phyloP scores from a whole-genome alignment of 108 stramenopile genomes.

The Fistulifera pelliculosa region DNA sequence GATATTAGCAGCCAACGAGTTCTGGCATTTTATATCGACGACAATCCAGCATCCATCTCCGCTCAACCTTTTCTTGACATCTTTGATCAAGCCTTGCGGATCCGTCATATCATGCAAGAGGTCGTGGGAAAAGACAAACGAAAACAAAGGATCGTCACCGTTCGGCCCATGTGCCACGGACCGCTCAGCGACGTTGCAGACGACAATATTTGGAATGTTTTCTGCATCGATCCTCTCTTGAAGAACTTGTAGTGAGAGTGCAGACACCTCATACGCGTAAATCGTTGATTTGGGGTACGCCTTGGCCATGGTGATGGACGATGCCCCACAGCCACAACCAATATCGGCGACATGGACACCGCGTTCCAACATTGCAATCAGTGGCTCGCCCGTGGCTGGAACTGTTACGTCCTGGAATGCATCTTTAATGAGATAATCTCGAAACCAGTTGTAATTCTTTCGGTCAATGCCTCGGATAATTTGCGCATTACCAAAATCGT shows the following conservation, averaged over 20 bases:
- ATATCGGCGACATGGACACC: slow-evolving; percentile 11
- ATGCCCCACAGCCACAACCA: slow-evolving; percentile 18
- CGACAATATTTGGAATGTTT: slow-evolving; percentile 10
- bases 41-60: slow-evolving; percentile 11
- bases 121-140: slow-evolving; percentile 15
- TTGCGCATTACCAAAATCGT: slow-evolving; percentile 1
- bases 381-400: slow-evolving; percentile 1
- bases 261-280: slow-evolving; percentile 13
- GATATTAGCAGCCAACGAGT: slow-evolving; percentile 6
- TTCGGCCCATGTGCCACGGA: slow-evolving; percentile 2
- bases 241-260: slow-evolving; percentile 1
- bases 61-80: slow-evolving; percentile 4
- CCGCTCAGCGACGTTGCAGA: slow-evolving; percentile 9
- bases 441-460: slow-evolving; percentile 15
- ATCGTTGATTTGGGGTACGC: slow-evolving; percentile 5
- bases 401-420: slow-evolving; percentile 1
- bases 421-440: slow-evolving; percentile 7
- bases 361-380: slow-evolving; percentile 10
- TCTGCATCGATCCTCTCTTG: slow-evolving; percentile 2
- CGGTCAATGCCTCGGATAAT: slow-evolving; percentile 13
- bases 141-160: not conserved
- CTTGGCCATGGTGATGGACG: slow-evolving; percentile 9
- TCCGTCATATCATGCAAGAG: slow-evolving; percentile 17
- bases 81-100: slow-evolving; percentile 8
- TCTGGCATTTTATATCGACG: slow-evolving; percentile 11